A percentile compares a stretch with the other conserved stretches of the same genome.
phyloP scores from a whole-genome alignment of 192 early-diverging fungal genomes.

The Umbelopsis vinacea region DNA sequence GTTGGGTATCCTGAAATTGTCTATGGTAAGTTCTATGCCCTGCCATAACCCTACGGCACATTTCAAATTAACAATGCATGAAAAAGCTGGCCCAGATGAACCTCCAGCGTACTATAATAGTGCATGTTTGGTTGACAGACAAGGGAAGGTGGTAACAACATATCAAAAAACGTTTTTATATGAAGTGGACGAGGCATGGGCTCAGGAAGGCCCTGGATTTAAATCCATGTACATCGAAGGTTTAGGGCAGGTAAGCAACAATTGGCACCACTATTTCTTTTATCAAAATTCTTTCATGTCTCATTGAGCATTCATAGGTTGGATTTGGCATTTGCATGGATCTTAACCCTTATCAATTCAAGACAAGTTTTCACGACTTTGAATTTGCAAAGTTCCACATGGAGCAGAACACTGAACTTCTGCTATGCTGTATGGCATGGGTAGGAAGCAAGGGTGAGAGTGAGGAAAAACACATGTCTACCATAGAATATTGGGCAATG shows the following conservation, averaged over 20 bases:
- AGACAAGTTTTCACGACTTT: conserved; percentile 61
- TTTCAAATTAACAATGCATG: neutral
- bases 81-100: neutral
- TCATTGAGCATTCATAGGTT: conserved; percentile 42
- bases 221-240: conserved; percentile 49
- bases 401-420: conserved; percentile 45
- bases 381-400: conserved; percentile 74
- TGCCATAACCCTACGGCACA: neutral
- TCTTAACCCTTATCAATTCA: conserved; percentile 76
- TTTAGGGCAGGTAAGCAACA: conserved; percentile 56
- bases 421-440: conserved; percentile 78
- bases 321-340: conserved; percentile 90
- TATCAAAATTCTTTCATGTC: too few relatives aligned
- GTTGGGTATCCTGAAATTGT: conserved; percentile 71
- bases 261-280: too few relatives aligned
- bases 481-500: conserved; percentile 36
- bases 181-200: conserved; percentile 77
- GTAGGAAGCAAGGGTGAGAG: conserved; percentile 35
- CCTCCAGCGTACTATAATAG: conserved; percentile 63
- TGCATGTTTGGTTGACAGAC: conserved; percentile 57
- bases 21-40: conserved; percentile 23
- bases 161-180: conserved; percentile 79
- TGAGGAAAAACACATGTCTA: neutral
- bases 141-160: conserved; percentile 50
- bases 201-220: conserved; percentile 69